A percentile compares a stretch with the other conserved stretches of the same genome.
Conservation (phyloP, 1,284 basidiomycete genomes). For the Agroathelia rolfsii region DNA sequence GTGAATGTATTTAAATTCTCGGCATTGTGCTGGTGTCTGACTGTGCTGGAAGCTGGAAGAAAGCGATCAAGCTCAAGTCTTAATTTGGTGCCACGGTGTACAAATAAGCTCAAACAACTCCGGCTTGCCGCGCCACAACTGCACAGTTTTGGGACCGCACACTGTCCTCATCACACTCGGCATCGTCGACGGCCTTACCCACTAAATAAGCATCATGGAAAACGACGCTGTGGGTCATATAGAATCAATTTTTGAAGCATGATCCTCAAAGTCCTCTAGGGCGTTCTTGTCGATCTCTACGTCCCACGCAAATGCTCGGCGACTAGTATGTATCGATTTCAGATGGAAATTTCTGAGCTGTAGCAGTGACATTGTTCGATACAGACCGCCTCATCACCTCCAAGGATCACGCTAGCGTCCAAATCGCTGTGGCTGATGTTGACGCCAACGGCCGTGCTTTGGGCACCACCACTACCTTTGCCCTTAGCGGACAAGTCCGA, state of each 20-base stretch:
- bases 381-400: conserved; percentile 92
- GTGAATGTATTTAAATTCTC: too few species aligned
- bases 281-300: conserved; percentile 99
- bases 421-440: conserved; percentile 92
- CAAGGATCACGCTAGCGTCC: conserved; percentile 98
- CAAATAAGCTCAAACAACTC: too few species aligned
- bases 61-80: too few species aligned
- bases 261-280: conserved; percentile 46
- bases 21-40: too few species aligned
- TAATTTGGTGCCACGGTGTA: too few species aligned
- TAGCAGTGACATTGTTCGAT: conserved; percentile 10
- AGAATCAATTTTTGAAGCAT: neutral
- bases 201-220: too few species aligned
- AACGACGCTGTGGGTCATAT: too few species aligned
- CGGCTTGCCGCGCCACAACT: too few species aligned
- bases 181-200: too few species aligned
- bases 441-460: conserved; percentile 88
- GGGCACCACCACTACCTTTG: conserved; percentile 84
- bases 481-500: conserved; percentile 89
- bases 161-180: too few species aligned
- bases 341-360: conserved; percentile 5
- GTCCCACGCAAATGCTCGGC: conserved; percentile 99
- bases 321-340: conserved; percentile 58
- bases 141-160: too few species aligned
- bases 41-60: too few species aligned